phyloP scores from a whole-genome alignment of 2,329 filamentous ascomycete species.

The Seiridium cupressi region DNA sequence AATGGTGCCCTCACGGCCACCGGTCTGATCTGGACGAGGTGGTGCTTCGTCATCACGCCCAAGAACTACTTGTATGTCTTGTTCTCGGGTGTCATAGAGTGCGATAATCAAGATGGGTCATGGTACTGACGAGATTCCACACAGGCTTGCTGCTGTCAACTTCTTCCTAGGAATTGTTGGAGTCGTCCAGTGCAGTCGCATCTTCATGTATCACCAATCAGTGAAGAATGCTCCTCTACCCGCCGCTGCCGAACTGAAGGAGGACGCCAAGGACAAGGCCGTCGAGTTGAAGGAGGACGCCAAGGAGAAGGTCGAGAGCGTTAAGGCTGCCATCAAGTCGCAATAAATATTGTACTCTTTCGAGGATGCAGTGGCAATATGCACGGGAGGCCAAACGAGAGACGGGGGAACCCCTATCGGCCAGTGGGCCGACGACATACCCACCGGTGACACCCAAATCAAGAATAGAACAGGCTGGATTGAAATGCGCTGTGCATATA shows the following conservation, averaged over 20 bases:
- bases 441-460: not conserved
- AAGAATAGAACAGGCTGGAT: not conserved
- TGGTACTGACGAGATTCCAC: not conserved
- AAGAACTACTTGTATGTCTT: constrained; percentile 79
- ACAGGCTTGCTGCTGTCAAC: constrained; percentile 81
- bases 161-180: constrained; percentile 95
- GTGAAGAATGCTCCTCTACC: constrained; percentile 47
- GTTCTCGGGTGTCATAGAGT: not conserved
- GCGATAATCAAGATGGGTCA: not conserved
- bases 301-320: constrained; percentile 12
- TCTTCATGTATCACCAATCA: constrained; percentile 62
- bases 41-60: constrained; percentile 97
- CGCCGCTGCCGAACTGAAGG: constrained; percentile 23
- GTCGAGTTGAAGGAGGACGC: constrained; percentile 29
- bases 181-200: constrained; percentile 76
- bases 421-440: not conserved
- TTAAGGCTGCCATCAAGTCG: constrained; percentile 11
- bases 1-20: constrained; percentile 89
- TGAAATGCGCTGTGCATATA: not conserved
- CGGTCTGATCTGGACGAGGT: constrained; percentile 95
- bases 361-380: not conserved
- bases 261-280: constrained; percentile 25
- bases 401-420: not conserved
- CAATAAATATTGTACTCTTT: not conserved
- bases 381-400: not conserved